Conservation (phyloP, 768 basidiomycete genomes). For the Podaxis rugospora region DNA sequence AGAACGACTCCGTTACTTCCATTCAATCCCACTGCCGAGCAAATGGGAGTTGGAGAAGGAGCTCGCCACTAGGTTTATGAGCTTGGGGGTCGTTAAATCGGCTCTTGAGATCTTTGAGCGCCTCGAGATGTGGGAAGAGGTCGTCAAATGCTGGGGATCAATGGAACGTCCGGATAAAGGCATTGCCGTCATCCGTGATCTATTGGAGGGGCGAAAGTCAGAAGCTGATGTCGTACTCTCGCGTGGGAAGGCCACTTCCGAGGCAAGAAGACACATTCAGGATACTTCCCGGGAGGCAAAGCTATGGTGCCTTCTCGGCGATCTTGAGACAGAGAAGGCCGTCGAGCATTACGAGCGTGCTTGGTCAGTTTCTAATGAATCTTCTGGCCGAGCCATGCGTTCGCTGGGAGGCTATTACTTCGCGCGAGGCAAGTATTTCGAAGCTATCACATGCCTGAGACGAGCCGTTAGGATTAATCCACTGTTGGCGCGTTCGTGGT, state of each 20-base stretch:
- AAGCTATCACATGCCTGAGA: slow-evolving; percentile 63
- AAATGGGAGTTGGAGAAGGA: slow-evolving; percentile 95
- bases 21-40: slow-evolving; percentile 77
- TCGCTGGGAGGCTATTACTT: slow-evolving; percentile 87
- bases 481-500: slow-evolving; percentile 85
- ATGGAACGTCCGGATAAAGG: slow-evolving; percentile 80
- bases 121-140: slow-evolving; percentile 99
- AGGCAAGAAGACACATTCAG: slow-evolving; percentile 35
- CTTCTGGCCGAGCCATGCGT: slow-evolving; percentile 88
- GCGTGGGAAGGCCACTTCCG: slow-evolving; percentile 49
- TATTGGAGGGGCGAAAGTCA: slow-evolving; percentile 79
- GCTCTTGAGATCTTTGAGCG: slow-evolving; percentile 93
- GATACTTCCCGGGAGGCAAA: slow-evolving; percentile 81
- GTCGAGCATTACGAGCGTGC: slow-evolving; percentile 75
- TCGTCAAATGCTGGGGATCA: slow-evolving; percentile 80
- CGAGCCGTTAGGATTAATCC: slow-evolving; percentile 87
- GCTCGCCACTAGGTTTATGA: slow-evolving; percentile 77
- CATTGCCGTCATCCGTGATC: slow-evolving; percentile 74
- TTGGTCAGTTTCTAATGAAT: slow-evolving; percentile 76
- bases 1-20: slow-evolving; percentile 78
- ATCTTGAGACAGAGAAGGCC: slow-evolving; percentile 74
- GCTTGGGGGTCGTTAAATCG: slow-evolving; percentile 83
- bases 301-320: slow-evolving; percentile 92
- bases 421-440: slow-evolving; percentile 53
- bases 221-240: slow-evolving; percentile 73